These are phyloP conservation scores for Trifolium subterraneum DNA, from an alignment of 306 rosid genomes.

Conservation along the genomic window DNA sequence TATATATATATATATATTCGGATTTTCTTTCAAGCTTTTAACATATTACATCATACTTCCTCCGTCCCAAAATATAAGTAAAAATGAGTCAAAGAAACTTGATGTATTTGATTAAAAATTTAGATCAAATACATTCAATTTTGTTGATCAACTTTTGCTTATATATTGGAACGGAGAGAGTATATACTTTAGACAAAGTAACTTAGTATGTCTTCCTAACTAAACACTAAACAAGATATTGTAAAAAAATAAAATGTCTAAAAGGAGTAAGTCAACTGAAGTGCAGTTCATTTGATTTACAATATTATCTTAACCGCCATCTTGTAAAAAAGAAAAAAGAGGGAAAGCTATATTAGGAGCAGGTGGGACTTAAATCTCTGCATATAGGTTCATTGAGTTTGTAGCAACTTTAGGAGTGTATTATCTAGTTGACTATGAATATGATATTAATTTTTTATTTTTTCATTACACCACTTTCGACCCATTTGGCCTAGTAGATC, in stretches of 20 bases:
- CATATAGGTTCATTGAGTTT: background rate
- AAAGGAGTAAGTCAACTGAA: slow-evolving; percentile 8
- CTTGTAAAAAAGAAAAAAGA: background rate
- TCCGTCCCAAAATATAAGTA: too few species aligned
- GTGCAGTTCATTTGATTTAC: slow-evolving; percentile 15
- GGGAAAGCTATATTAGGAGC: background rate
- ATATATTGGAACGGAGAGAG: too few species aligned
- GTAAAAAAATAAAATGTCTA: slow-evolving; percentile 11
- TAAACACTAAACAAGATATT: slow-evolving; percentile 22
- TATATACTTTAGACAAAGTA: slow-evolving; percentile 10
- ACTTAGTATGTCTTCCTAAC: slow-evolving; percentile 19
- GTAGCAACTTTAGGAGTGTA: slow-evolving; percentile 1
- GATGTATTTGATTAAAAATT: too few species aligned
- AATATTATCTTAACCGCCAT: slow-evolving; percentile 24
- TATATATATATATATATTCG: too few species aligned
- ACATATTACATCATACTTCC: too few species aligned
- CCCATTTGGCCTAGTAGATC: slow-evolving; percentile 11
- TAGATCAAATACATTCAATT: too few species aligned
- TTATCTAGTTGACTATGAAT: slow-evolving; percentile 31
- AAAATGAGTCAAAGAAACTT: too few species aligned
- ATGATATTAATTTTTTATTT: background rate
- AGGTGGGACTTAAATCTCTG: background rate
- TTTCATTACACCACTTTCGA: slow-evolving; percentile 12
- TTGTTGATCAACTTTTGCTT: too few species aligned
- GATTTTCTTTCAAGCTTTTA: too few species aligned